A percentile compares a stretch with the other conserved stretches of the same genome.
Conservation (phyloP, 805 yeast species). For the Saccharomycopsis sp. region DNA sequence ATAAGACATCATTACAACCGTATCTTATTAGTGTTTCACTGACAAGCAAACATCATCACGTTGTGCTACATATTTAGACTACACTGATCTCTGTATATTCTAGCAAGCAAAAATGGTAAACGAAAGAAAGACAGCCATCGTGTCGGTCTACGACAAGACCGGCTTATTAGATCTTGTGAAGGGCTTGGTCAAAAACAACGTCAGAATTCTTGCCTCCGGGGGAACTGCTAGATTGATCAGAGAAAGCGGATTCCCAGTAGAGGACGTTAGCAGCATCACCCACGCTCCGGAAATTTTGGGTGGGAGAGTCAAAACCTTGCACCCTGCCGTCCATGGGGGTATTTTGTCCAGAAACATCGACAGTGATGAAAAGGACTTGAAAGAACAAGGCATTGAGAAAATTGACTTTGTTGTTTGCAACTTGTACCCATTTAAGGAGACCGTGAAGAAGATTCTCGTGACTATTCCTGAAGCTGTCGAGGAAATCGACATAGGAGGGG, state of each 20-base stretch:
- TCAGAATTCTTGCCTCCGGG: slow-evolving; percentile 92
- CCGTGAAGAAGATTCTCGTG: slow-evolving; percentile 90
- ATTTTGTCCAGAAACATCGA: slow-evolving; percentile 91
- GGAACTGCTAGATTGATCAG: slow-evolving; percentile 93
- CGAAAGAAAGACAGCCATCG: slow-evolving; percentile 70
- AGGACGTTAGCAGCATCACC: slow-evolving; percentile 89
- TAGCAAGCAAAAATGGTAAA: neutral
- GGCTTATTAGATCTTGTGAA: slow-evolving; percentile 94
- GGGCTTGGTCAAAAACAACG: slow-evolving; percentile 83
- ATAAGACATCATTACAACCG: neutral
- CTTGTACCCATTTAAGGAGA: slow-evolving; percentile 96
- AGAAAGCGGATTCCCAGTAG: slow-evolving; percentile 97
- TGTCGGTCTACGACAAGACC: slow-evolving; percentile 96
- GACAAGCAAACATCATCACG: neutral
- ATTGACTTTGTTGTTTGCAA: slow-evolving; percentile 97
- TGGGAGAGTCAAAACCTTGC: slow-evolving; percentile 96
- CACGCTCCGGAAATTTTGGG: slow-evolving; percentile 99
- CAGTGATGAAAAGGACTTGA: slow-evolving; percentile 82
- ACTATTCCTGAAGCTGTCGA: slow-evolving; percentile 97
- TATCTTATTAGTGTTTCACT: neutral
- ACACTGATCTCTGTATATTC: too few relatives aligned
- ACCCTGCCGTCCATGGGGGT: slow-evolving; percentile 98
- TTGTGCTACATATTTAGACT: too few relatives aligned
- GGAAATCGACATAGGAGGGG: slow-evolving; percentile 98
- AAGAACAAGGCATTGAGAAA: slow-evolving; percentile 85